These are phyloP conservation scores for Cyberlindnera suaveolens DNA, from an alignment of 805 yeast species.

Conservation along the genomic window DNA sequence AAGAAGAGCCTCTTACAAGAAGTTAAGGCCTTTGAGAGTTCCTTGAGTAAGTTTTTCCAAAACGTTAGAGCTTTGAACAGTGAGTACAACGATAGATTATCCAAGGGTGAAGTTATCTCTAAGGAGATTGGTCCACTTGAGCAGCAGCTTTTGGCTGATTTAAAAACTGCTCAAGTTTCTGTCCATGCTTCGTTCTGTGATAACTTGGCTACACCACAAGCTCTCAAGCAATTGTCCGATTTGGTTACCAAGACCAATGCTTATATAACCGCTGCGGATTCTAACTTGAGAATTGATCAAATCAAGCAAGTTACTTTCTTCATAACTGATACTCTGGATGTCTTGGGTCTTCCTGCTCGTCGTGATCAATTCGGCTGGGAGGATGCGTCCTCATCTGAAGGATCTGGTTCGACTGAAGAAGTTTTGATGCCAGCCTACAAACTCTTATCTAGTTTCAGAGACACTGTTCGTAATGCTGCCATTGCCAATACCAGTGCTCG, in stretches of 20 bases:
- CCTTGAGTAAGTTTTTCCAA: conserved; percentile 77
- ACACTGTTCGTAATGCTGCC: conserved; percentile 68
- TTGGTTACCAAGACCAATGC: conserved; percentile 66
- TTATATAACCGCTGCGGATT: conserved; percentile 54
- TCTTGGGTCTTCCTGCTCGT: conserved; percentile 74
- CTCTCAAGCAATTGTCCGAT: conserved; percentile 57
- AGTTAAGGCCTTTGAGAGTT: conserved; percentile 68
- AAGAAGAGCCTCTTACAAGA: conserved; percentile 74
- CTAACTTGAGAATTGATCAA: conserved; percentile 57
- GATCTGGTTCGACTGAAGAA: conserved; percentile 46
- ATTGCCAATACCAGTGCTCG: conserved; percentile 48
- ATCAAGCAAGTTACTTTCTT: conserved; percentile 58
- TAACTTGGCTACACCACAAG: conserved; percentile 76
- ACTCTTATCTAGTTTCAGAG: conserved; percentile 74
- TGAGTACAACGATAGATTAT: conserved; percentile 51
- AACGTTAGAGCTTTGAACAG: conserved; percentile 75
- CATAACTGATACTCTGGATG: conserved; percentile 60
- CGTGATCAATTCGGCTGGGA: conserved; percentile 79
- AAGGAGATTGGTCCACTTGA: conserved; percentile 57
- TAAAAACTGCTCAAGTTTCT: conserved; percentile 44
- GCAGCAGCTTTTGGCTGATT: conserved; percentile 44
- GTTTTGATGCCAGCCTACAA: conserved; percentile 74
- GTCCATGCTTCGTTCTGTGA: conserved; percentile 84
- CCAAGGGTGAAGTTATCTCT: conserved; percentile 44
- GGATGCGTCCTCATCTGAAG: conserved; percentile 28